These are phyloP conservation scores for Straminergon stramineum DNA, from an alignment of 225 moss, liverwort and hornwort species.

Conservation along the genomic window DNA sequence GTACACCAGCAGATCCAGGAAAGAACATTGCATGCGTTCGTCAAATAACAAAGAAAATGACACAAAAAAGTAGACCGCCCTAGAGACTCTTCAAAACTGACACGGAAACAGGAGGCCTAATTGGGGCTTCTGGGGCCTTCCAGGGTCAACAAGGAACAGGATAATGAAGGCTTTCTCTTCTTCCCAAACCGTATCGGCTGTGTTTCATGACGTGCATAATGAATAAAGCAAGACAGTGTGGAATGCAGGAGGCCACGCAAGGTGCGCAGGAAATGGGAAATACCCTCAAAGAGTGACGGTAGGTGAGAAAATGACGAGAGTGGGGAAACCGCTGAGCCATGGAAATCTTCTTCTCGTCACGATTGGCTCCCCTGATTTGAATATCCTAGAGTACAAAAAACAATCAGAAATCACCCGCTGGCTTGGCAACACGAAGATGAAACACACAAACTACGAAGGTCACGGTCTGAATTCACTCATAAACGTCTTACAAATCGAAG, in stretches of 20 bases:
- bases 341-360: conserved; percentile 42
- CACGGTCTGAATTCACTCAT: neutral
- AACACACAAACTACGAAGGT: neutral
- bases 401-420: neutral
- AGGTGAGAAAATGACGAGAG: conserved; percentile 37
- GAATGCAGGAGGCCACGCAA: neutral
- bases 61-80: no score
- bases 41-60: no score
- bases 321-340: conserved; percentile 40
- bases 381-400: conserved; percentile 32
- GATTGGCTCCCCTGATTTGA: conserved; percentile 71
- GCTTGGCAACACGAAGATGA: neutral
- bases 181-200: neutral
- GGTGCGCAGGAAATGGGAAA: neutral
- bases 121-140: no score
- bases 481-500: neutral
- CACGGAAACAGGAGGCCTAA: neutral
- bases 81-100: no score
- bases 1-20: rapidly evolving
- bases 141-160: neutral
- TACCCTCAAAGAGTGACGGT: conserved; percentile 65
- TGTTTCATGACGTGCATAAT: neutral
- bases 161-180: neutral
- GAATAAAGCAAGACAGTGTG: neutral
- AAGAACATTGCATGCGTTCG: no score